Evolutionary conservation across 2,329 filamentous ascomycete species (phyloP), one percentile per base, ranked within the genome.

Genomic region (Diplodia intermedia): DNA sequence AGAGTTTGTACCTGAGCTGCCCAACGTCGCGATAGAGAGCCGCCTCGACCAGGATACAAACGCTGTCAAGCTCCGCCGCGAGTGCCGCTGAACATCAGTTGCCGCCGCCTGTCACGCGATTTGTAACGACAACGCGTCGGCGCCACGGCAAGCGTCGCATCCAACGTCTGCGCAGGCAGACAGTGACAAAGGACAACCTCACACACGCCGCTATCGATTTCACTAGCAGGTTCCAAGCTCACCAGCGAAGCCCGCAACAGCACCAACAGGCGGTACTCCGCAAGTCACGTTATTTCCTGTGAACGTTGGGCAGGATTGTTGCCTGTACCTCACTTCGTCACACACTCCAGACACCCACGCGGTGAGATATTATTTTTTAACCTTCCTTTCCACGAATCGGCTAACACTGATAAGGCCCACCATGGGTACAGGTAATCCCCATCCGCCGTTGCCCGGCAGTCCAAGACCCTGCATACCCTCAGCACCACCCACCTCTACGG

Each of bases 341-440:
- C 26, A 33, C 31, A 7, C 7, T 55, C 11, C 4, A 33, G 14
- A 55, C 4, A 14, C 14, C 8, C 52, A 20, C 29, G 33, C 18
- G 53, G 53, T 55, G 29, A 53, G 29, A 33, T 11, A 20, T 55
- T 12, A 2, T 15, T 33, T 2, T 8, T 55, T 23, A n/a, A 3
- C 29, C 18, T 36, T 11, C 14, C 9, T 33, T 2, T 55, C 29
- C 53, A 55, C 4, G 29, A 36, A 55, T n/a, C 14, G 29, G 29
- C 53, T 55, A 55, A 55, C 53, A 6, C 53, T 55, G 26, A 55
- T 55, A 55, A 55, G 31, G 31, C 18, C 18, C 53, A 20, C 29
- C 53, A 55, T 55, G 53, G 29, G 12, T 55, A 11, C 29, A 55
- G 53, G 8, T 36, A 55, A 14, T 20, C 29, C 29, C 29, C 11